Evolutionary conservation across 306 rosid species (phyloP), one percentile per base, ranked within the genome.

Genomic region (Dalbergia oliveri): DNA sequence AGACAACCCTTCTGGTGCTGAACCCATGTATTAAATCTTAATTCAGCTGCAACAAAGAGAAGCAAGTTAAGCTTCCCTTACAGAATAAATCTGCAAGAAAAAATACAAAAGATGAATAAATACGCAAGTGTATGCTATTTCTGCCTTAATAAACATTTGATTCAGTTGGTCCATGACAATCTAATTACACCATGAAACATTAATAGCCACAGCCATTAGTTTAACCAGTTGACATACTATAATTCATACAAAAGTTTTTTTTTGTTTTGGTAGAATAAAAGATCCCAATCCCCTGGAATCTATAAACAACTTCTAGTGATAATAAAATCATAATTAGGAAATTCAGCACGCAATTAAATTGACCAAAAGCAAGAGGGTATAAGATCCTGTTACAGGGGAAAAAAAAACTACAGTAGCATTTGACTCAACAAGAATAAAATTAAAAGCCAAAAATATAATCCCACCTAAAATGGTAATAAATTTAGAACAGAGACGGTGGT

Each of bases 1-100:
- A n/a, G 71, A 34, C 8, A 47, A 60, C 5, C 79, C 61, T 78
- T 88, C 97, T 64, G 86, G 65, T 57, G 82, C 45, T 41, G 94
- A 85, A 83, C 87, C 92, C 96, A 93, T 91, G 56, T 44, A 59
- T 76, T 19, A 18, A 13, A 65, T 66, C 80, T 54, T 31, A 44
- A 81, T 77, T 23, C 71, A 72, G 69, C 45, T 16, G 59, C 59
- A 61, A 70, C 70, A 66, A 76, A 71, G 69, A 79, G 75, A 61
- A 81, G 77, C 78, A 80, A 47, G 3, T 66, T 79, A 39, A 39
- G 54, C 80, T 66, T 81, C 88, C 77, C 74, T 72, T 8, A 15
- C 41, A 37, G 68, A 82, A 45, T 34, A 15, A 51, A 49, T n/a
- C 85, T 71, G 81, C 82, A 79, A 88, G 56, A 80, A 85, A 51